A percentile compares a stretch with the other conserved stretches of the same genome.
Conservation (phyloP, 78 protist species). For the Pigoraptor vietnamica region DNA sequence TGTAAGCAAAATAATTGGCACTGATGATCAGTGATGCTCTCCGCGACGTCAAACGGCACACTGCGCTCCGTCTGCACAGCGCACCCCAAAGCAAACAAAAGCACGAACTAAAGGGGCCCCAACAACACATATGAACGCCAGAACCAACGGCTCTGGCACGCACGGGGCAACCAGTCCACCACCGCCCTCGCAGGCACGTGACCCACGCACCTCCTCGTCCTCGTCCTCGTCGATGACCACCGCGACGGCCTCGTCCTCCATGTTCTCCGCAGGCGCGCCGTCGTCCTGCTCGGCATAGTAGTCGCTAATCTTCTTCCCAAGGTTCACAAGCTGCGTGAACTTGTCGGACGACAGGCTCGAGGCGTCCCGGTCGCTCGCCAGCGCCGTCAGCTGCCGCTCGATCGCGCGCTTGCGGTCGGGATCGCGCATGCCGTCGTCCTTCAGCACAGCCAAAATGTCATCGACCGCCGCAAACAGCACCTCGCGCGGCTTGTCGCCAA, state of each 20-base stretch:
- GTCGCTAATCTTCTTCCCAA: slow-evolving; percentile 68
- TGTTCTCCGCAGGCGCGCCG: slow-evolving; percentile 4
- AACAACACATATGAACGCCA: background rate
- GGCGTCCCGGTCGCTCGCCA: background rate
- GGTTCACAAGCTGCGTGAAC: slow-evolving; percentile 45
- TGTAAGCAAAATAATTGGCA: too few species aligned
- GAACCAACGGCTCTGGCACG: too few species aligned
- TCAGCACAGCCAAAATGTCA: slow-evolving; percentile 78
- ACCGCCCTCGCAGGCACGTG: background rate
- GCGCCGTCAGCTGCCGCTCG: slow-evolving; percentile 14
- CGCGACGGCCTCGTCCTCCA: slow-evolving; percentile 77
- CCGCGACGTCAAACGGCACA: too few species aligned
- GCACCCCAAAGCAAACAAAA: background rate
- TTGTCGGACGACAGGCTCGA: slow-evolving; percentile 21
- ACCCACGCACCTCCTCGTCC: slow-evolving; percentile 21
- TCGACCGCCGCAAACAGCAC: slow-evolving; percentile 81
- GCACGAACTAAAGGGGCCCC: background rate
- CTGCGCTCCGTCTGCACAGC: background rate
- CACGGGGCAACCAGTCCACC: too few species aligned
- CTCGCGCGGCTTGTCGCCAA: slow-evolving; percentile 51
- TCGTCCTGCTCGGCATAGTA: slow-evolving; percentile 19
- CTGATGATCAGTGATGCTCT: too few species aligned
- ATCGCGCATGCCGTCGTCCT: slow-evolving; percentile 50
- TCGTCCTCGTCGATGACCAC: slow-evolving; percentile 63
- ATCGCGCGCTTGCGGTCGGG: slow-evolving; percentile 15